Base-by-base conservation (phyloP, 192 early-diverging fungal species). In the Rhizophlyctis rosea region DNA sequence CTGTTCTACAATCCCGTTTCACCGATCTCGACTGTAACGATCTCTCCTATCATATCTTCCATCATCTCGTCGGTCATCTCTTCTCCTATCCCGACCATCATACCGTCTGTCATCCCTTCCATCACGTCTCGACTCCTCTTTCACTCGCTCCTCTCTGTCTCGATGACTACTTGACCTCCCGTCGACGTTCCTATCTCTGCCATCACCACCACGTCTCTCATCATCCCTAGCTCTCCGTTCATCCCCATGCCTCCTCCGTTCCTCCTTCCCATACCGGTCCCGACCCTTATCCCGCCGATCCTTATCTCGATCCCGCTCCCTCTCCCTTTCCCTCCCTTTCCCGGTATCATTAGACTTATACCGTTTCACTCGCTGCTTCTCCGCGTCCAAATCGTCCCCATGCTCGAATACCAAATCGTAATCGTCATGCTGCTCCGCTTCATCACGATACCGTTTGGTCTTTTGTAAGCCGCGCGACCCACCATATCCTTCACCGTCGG, bases 401-500 rank as follows among this genome's bases (percentile, higher is more conserved):
- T 76, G 75, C 30, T 78, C 79, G 62, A 81, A 78, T 25, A 81
- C 76, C 33, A 79, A 48, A 16, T 78, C 73, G 61, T 76, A 70
- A 4, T 52, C 50, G 7, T 67, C 52, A 4, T 68, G 65, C 31
- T 56, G 54, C 25, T 28, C 65, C 30, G 28, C 61, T 13, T 54
- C 52, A 14, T 51, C 74, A 0, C 75, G 61, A 57, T 79, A 79
- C 65, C 68, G 63, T 3, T 50, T 47, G 18, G 65, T 49, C 50
- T 61, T 32, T 36, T 74, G 60, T 31, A 80, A 60, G 25, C 65
- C 67, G 11, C 36, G 54, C 5, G 58, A 54, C 25, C 69, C 72
- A 4, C 66, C 69, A 72, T 59, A 74, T 31, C 73, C 71, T 5
- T 73, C 65, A 67, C 30, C 30, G 50, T 4, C 24, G 32, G 7